Evolutionary conservation across 2,329 filamentous ascomycete species (phyloP).

Genomic region (Fusarium miscanthi): DNA sequence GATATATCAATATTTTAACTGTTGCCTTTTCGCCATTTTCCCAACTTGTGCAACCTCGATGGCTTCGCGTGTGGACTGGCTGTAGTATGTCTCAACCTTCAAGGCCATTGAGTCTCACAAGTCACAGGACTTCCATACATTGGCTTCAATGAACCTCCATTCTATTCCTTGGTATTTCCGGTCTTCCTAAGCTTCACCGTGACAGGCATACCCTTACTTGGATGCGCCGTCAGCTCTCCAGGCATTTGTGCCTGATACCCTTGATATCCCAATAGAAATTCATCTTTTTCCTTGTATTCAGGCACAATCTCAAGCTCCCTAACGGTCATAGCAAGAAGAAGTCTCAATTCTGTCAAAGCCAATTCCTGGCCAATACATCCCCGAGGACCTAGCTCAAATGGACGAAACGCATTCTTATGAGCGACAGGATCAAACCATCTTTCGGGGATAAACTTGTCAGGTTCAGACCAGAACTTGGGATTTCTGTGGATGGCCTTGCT

Average conservation of each 20-base stretch:
- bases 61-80: background rate
- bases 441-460: background rate
- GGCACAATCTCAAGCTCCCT: conserved; percentile 8
- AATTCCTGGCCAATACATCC: conserved; percentile 9
- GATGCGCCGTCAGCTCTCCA: conserved; percentile 1
- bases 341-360: conserved; percentile 1
- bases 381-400: background rate
- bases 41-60: too few species aligned
- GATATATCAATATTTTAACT: background rate
- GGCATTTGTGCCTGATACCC: background rate
- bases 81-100: too few species aligned
- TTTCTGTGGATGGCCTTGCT: conserved; percentile 1
- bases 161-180: background rate
- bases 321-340: background rate
- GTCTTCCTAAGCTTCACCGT: background rate
- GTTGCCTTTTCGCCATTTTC: accelerated
- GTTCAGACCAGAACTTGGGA: background rate
- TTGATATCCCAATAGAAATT: background rate
- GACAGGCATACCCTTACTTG: conserved; percentile 2
- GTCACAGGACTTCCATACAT: too few species aligned
- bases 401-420: background rate
- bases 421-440: background rate
- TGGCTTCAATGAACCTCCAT: background rate
- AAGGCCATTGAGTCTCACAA: background rate
- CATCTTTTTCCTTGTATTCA: background rate